Percentiles rank a stretch among this genome's conserved stretches.
Evolutionary conservation across 768 basidiomycete genomes (phyloP).

Genomic region (Inosperma sp.): DNA sequence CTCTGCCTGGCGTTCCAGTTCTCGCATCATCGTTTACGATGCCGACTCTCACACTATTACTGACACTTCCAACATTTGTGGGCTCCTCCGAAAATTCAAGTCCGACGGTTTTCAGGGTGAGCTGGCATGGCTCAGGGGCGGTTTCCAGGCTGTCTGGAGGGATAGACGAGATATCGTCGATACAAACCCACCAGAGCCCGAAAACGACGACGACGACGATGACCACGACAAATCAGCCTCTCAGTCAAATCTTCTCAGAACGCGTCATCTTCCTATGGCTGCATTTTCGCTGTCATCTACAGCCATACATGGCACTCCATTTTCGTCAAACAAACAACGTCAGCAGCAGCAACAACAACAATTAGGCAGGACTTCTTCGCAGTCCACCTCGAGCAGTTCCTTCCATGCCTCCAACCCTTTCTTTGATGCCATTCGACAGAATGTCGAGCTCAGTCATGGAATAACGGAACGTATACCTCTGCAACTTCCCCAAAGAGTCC

Average conservation of each 20-base stretch:
- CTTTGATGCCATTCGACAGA: slow-evolving; percentile 90
- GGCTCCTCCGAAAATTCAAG: slow-evolving; percentile 72
- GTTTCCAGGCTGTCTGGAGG: slow-evolving; percentile 67
- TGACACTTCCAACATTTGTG: slow-evolving; percentile 63
- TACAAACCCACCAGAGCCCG: slow-evolving; percentile 42
- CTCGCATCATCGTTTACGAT: slow-evolving; percentile 79
- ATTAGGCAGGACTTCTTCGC: slow-evolving; percentile 14
- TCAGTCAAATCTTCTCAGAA: slow-evolving; percentile 39
- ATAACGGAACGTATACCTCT: slow-evolving; percentile 82
- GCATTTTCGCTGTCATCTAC: slow-evolving; percentile 60
- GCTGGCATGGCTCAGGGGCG: slow-evolving; percentile 77
- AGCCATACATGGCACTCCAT: slow-evolving; percentile 28
- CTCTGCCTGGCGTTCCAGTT: slow-evolving; percentile 50
- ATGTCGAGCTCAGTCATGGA: slow-evolving; percentile 71
- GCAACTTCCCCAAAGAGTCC: slow-evolving; percentile 44
- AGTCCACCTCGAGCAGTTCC: slow-evolving; percentile 14
- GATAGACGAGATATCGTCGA: slow-evolving; percentile 52
- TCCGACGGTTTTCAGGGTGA: slow-evolving; percentile 50
- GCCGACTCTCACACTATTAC: slow-evolving; percentile 61
- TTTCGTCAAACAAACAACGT: slow-evolving; percentile 18
- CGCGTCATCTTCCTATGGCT: slow-evolving; percentile 56
- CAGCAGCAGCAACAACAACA: slow-evolving; percentile 15
- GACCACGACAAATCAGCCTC: slow-evolving; percentile 26
- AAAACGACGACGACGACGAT: slow-evolving; percentile 54
- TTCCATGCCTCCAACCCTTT: slow-evolving; percentile 72